A percentile compares a stretch with the other conserved stretches of the same genome.
Conservation (phyloP, 441 rosid species). For the Metrosideros polymorpha region DNA sequence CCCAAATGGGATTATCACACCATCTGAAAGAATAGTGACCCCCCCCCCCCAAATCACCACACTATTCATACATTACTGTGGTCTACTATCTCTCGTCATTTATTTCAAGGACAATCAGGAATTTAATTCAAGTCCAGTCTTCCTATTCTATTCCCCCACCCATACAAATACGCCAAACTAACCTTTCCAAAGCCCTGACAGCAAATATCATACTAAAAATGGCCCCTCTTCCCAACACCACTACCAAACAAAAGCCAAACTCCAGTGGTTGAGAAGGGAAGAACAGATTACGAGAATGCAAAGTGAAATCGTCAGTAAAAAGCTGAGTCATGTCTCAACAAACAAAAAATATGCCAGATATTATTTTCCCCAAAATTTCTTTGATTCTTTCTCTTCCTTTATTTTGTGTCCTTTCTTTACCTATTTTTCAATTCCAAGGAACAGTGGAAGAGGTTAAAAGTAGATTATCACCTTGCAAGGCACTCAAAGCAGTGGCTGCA, state of each 20-base stretch:
- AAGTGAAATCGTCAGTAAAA: not conserved
- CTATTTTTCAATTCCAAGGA: not conserved
- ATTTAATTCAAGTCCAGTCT: not conserved
- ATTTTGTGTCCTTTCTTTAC: not conserved
- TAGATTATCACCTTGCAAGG: slow-evolving; percentile 61
- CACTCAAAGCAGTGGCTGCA: slow-evolving; percentile 86
- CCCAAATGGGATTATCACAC: not conserved
- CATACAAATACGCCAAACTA: not conserved
- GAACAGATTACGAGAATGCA: not conserved
- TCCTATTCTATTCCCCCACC: not conserved
- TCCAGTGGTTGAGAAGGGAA: not conserved
- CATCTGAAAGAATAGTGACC: not conserved
- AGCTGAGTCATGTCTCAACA: not conserved
- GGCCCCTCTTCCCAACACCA: not conserved
- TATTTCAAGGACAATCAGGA: not conserved
- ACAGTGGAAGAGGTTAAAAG: not conserved
- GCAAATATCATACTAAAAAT: not conserved
- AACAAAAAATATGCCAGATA: not conserved
- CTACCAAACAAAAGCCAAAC: not conserved
- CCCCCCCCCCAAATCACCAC: not conserved
- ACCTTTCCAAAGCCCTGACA: not conserved
- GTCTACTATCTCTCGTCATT: not conserved
- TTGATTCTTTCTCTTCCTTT: not conserved
- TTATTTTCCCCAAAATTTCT: not conserved
- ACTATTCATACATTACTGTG: not conserved